A percentile compares a stretch with the other conserved stretches of the same genome.
phyloP scores from a whole-genome alignment of 306 rosid species.

The Glycine soja region DNA sequence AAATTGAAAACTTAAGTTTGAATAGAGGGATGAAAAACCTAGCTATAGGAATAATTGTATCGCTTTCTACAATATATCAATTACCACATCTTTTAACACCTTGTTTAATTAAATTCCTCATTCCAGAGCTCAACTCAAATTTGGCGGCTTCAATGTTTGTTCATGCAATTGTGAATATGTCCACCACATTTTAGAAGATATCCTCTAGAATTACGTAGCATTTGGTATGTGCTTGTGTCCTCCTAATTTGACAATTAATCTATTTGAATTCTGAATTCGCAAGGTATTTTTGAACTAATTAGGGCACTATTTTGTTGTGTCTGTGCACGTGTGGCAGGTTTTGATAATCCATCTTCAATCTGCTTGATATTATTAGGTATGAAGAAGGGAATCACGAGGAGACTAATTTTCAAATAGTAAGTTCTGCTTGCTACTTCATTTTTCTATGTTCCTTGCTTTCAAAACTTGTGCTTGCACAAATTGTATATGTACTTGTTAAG shows the following conservation, averaged over 20 bases:
- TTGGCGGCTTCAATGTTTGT: background rate
- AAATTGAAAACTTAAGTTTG: background rate
- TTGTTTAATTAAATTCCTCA: too few species aligned
- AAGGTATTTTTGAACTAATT: background rate
- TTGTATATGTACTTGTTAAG: too few species aligned
- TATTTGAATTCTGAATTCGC: background rate
- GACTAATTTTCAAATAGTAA: conserved; percentile 87
- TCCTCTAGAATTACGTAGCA: background rate
- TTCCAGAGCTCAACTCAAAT: too few species aligned
- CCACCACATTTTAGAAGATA: background rate
- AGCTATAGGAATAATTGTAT: background rate
- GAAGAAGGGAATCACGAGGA: conserved; percentile 70
- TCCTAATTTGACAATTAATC: background rate
- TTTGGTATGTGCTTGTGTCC: background rate
- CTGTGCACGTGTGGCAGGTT: too few species aligned
- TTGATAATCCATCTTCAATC: too few species aligned
- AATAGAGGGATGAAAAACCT: background rate
- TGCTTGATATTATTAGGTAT: conserved; percentile 70
- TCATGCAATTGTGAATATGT: background rate
- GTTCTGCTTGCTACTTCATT: conserved; percentile 14
- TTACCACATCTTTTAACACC: too few species aligned
- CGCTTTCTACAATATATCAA: background rate
- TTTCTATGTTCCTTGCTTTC: too few species aligned
- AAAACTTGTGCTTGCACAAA: too few species aligned
- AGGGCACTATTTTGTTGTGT: too few species aligned